Base-by-base conservation (phyloP, 2,329 filamentous ascomycete genomes). In the Trichophyton simii region DNA sequence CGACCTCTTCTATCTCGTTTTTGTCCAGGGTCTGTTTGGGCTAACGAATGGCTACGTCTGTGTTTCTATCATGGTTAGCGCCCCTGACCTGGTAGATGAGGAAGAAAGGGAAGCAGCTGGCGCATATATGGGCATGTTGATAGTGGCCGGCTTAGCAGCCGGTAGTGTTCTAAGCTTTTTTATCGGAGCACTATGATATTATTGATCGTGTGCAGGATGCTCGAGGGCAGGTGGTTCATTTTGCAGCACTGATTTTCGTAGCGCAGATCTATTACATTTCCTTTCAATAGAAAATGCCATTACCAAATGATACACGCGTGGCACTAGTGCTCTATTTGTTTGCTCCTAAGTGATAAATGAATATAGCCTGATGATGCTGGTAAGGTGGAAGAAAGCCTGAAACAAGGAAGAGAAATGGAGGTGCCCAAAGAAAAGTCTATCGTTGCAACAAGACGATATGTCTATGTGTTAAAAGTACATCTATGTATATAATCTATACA, bases 91-190 rank as follows among this genome's bases (percentile, higher is more conserved):
- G 83, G 91, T 97, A 0, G 86, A 87, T 3, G 83, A 87, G 1
- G 84, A 86, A 8, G 92, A 99, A 77, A 81, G 88, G 38, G 91
- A 96, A 76, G 91, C 90, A 4, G 86, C 91, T 0, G 94, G 92
- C 55, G 90, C 88, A 0, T 97, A 97, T 72, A 97, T 99, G 94
- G 87, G 88, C 2, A 73, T 96, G 65, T 90, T 87, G 72, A 82
- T 97, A n/a, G 89, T 96, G 18, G 84, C 83, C 3, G 94, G 94
- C 0, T 75, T 97, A 74, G 83, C 90, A 1, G 80, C 81, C 25
- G 94, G 94, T n/a, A 97, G 92, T 75, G 74, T 97, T 68, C 73
- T 95, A 71, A 97, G 91, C 72, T 99, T 97, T 74, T 80, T 85
- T 8, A 83, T 84, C 64, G 82, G 46, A 15, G 57, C 57, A 5